Base-by-base conservation (phyloP, 1,139 yeast genomes). In the Candida freyschussii region DNA sequence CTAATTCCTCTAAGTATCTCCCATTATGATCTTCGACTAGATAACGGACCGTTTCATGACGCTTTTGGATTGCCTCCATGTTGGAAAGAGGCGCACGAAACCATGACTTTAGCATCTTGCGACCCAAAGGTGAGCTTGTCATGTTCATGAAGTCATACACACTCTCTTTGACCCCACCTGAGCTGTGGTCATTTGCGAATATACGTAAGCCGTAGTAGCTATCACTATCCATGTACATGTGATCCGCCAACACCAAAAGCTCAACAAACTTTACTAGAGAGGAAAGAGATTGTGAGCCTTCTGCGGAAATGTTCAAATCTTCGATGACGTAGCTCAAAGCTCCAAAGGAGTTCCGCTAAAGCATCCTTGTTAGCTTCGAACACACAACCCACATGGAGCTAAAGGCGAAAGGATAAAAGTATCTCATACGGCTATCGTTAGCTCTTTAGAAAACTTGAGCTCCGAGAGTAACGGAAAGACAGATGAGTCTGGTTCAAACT, bases 1-100 rank as follows among this genome's bases (percentile, higher is more conserved):
- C 14, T 12, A 48, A 27, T 7, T 35, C 42, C n/a, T 36, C 45
- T 5, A 40, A 32, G 14, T 22, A 26, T 17, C 34, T 41, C 1
- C 24, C 24, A 33, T 53, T 47, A 16, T 44, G 32, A 3, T 47
- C 47, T 6, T 34, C 25, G 1, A 44, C 13, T 2, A 65, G 43
- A 1, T 37, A 13, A n/a, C 47, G 47, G 5, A 63, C 47, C 0
- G 55, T 43, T 5, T 50, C 37, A 6, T 54, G 56, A 11, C 68
- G 44, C 17, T 49, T 44, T 2, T 41, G 34, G 5, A 63, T 54
- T 10, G 40, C 24, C 0, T 38, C 36, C 2, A 48, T 22, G 13
- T 56, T 47, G 2, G 51, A 40, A 5, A 57, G 42, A 0, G 69
- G 69, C 12, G 56, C 47, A 13, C 46, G 30, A 11, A 63, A 40